Conservation (phyloP, 1,284 basidiomycete species). For the Hortiboletus rubellus region DNA sequence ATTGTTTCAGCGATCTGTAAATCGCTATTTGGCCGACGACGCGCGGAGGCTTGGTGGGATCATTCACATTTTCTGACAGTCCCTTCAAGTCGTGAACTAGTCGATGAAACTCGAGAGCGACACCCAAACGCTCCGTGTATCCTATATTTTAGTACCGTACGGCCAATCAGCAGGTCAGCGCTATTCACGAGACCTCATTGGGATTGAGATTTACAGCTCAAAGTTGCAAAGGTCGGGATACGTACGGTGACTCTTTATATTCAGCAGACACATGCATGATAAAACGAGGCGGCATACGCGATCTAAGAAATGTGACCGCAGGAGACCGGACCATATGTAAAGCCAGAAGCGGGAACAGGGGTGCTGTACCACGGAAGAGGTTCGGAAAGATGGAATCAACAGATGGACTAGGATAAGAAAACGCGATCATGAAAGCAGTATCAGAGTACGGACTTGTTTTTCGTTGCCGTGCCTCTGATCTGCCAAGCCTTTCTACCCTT, state of each 20-base stretch:
- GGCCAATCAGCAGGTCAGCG: no score
- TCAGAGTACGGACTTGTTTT: background rate
- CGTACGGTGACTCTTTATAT: constrained; percentile 1
- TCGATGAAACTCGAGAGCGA: no score
- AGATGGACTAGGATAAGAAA: constrained; percentile 2
- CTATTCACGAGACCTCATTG: no score
- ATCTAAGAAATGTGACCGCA: constrained; percentile 10
- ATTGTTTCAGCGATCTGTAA: no score
- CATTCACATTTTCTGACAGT: no score
- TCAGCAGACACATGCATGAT: constrained; percentile 23
- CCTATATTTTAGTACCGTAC: no score
- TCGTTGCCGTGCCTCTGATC: background rate
- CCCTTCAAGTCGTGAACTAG: no score
- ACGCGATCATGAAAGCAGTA: background rate
- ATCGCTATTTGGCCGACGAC: no score
- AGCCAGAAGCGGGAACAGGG: background rate
- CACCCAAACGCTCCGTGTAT: no score
- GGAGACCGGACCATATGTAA: background rate
- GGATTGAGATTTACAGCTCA: no score
- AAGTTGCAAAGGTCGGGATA: background rate
- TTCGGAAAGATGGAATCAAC: background rate
- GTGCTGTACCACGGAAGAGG: constrained; percentile 5
- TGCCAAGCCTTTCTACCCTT: constrained; percentile 19
- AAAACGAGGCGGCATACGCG: constrained; percentile 17
- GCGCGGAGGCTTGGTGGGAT: no score